These are phyloP conservation scores for Magnolia changhungtana DNA, from an alignment of 164 flowering plant genomes.

Conservation along the genomic window DNA sequence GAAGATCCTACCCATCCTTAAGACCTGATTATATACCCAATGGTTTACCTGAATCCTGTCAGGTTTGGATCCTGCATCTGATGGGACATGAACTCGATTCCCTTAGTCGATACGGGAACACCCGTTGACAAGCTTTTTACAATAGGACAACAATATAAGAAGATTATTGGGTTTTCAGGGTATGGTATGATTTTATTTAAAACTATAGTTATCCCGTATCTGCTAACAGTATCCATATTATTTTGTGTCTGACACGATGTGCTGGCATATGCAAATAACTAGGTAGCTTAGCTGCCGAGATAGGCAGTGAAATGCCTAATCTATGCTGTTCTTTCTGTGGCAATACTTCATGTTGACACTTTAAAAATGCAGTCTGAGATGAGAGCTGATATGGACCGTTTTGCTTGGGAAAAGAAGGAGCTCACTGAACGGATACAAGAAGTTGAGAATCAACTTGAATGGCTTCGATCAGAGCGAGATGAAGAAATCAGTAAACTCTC, in stretches of 20 bases:
- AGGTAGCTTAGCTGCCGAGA: background rate
- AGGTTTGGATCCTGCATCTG: background rate
- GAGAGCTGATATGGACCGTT: slow-evolving; percentile 82
- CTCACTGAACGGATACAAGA: slow-evolving; percentile 76
- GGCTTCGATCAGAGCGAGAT: slow-evolving; percentile 85
- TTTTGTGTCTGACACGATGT: background rate
- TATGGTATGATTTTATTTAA: no score
- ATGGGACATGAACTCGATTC: background rate
- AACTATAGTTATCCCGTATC: background rate
- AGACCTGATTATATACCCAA: background rate
- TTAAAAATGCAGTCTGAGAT: slow-evolving; percentile 67
- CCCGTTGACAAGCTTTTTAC: background rate
- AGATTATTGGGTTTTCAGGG: background rate
- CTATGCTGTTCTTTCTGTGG: background rate
- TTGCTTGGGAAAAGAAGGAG: slow-evolving; percentile 82
- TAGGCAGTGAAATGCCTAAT: background rate
- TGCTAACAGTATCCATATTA: background rate
- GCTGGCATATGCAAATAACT: background rate
- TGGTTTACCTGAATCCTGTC: background rate
- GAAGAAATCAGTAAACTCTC: slow-evolving; percentile 73
- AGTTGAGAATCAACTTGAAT: slow-evolving; percentile 84
- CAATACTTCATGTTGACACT: background rate
- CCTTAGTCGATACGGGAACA: background rate
- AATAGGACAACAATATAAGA: background rate
- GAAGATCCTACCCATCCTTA: background rate